phyloP scores from a whole-genome alignment of 2,329 filamentous ascomycete species.

The Arthroderma sp. region DNA sequence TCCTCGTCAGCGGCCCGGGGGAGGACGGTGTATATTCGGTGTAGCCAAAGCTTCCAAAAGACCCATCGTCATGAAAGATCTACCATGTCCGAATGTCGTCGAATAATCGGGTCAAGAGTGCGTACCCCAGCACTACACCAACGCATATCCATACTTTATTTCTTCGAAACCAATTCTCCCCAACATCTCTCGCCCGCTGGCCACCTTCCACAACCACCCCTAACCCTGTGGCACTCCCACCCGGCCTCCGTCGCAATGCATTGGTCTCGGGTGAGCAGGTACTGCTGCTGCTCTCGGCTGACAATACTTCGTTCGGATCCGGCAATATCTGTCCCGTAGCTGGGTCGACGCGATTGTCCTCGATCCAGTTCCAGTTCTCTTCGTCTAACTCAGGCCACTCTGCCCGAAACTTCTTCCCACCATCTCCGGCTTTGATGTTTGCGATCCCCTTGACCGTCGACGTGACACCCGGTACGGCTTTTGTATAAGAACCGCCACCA shows the following conservation, averaged over 20 bases:
- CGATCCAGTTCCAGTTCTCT: constrained; percentile 90
- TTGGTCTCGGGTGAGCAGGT: constrained; percentile 51
- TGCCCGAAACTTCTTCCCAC: constrained; percentile 73
- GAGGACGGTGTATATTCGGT: no score
- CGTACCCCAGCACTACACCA: constrained; percentile 65
- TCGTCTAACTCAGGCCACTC: constrained; percentile 85
- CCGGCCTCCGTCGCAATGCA: constrained; percentile 52
- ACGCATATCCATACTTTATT: constrained; percentile 68
- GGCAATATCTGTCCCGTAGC: constrained; percentile 55
- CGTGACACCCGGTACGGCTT: constrained; percentile 39
- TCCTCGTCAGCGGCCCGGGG: background rate
- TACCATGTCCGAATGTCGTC: constrained; percentile 26
- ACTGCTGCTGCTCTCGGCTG: constrained; percentile 23
- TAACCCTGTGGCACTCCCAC: constrained; percentile 42
- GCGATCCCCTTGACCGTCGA: constrained; percentile 57
- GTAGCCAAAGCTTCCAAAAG: no score
- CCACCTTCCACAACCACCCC: constrained; percentile 65
- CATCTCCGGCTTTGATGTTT: constrained; percentile 76
- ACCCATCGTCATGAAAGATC: no score
- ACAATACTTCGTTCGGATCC: constrained; percentile 40
- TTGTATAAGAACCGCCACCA: constrained; percentile 61
- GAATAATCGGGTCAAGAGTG: constrained; percentile 64
- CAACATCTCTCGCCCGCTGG: constrained; percentile 61
- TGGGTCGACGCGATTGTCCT: constrained; percentile 65
- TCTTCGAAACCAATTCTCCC: constrained; percentile 66